Evolutionary conservation across 2,329 filamentous ascomycete species (phyloP), one percentile per base, ranked within the genome.

Genomic region (Phialocephala sp.): DNA sequence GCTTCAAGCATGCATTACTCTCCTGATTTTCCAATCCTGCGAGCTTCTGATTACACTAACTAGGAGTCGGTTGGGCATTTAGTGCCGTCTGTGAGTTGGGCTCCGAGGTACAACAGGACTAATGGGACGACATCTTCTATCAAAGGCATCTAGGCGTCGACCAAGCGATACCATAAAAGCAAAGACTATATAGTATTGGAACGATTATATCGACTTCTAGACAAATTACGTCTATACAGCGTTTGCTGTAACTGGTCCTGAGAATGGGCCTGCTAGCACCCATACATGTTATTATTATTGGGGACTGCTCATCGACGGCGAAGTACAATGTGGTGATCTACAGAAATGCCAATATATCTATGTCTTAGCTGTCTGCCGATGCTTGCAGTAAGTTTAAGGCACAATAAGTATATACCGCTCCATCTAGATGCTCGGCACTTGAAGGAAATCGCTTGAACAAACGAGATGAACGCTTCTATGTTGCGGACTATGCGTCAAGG

Each of bases 401-500:
- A 0, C 76, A 84, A 65, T 68, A 77, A 22, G 81, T 87, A 3
- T 84, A 82, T 70, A 75, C 74, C 22, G 76, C 69, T 15, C 75
- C 79, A 3, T 75, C 79, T 35, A 76, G 74, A 8, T 76, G 76
- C 6, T 69, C 72, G 4, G 67, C 67, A 18, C 75, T 87, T 5
- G 85, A 87, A 69, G 84, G 85, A 3, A 78, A 79, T 8, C 79
- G 85, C 1, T 81, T 89, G 77, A 88, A 89, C 75, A 85, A 87
- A 69, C 81, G 80, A 66, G 81, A 86, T 56, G 84, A 82, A 0
- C 74, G 71, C 0, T 88, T 88, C 75, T 88, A 86, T 68, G 83
- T 89, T 63, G 79, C 85, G 35, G 76, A 80, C 8, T 83, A 82
- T 1, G 76, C 79, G 4, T 83, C 83, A 0, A 81, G 80, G 1